These are phyloP conservation scores for Mortierella sp. DNA, from an alignment of 371 early-diverging fungal species.

Conservation along the genomic window DNA sequence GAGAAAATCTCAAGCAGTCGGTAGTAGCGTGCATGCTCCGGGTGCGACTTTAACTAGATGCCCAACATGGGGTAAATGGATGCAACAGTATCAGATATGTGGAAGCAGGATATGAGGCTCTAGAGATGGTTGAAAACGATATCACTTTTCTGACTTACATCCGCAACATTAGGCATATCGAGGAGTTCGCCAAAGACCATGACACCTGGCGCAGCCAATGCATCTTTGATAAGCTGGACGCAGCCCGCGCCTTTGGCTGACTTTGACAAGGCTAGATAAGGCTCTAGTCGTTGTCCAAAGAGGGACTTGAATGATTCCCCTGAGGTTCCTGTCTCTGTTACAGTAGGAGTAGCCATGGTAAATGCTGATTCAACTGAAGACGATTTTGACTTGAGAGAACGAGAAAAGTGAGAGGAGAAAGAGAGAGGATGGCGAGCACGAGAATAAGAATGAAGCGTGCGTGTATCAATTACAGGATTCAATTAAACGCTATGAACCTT, in stretches of 20 bases:
- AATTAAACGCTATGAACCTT: too few relatives aligned
- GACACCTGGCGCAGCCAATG: conserved; percentile 78
- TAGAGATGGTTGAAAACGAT: not conserved
- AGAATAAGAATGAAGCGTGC: too few relatives aligned
- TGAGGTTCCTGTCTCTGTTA: conserved; percentile 15
- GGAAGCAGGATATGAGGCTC: not conserved
- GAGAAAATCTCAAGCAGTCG: conserved; percentile 78
- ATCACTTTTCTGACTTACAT: conserved; percentile 60
- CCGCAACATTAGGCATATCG: conserved; percentile 76
- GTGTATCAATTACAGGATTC: too few relatives aligned
- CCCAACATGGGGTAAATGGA: not conserved
- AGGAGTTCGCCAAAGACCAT: conserved; percentile 87
- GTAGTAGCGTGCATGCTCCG: conserved; percentile 72
- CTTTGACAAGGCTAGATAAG: conserved; percentile 82
- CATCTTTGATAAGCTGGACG: conserved; percentile 81
- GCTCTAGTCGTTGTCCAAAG: conserved; percentile 68
- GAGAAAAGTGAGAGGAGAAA: not conserved
- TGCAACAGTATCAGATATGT: not conserved
- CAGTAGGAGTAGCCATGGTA: conserved; percentile 19
- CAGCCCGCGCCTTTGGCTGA: conserved; percentile 82
- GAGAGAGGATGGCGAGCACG: too few relatives aligned
- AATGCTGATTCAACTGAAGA: not conserved
- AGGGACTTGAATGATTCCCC: conserved; percentile 51
- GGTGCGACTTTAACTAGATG: conserved; percentile 67
- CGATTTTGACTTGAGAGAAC: not conserved